Evolutionary conservation across 2,329 filamentous ascomycete genomes (phyloP), one percentile per base, ranked within the genome.

Genomic region (Decorospora gaudefroyi): DNA sequence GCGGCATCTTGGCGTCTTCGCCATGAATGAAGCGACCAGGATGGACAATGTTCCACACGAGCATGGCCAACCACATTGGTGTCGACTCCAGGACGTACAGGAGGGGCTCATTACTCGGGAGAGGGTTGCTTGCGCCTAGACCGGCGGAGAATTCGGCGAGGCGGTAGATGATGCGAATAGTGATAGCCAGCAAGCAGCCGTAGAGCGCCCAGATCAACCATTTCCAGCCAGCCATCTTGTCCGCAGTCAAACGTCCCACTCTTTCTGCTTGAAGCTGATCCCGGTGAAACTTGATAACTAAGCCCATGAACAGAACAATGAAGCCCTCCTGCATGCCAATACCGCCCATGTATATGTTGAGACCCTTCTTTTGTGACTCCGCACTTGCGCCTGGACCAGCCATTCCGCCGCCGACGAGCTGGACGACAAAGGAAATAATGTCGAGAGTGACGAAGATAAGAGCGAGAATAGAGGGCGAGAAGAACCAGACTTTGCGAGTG

Each of bases 41-140:
- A 15, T 45, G 52, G 7, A 52, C 42, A 12, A 55, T 31, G 31
- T 53, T 57, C 50, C 49, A 55, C 18, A 62, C 42, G 0, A 62
- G 7, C 15, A 61, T 44, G 6, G 56, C 57, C 13, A 82, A 37
- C 38, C 78, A 69, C 76, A 84, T 83, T 3, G 81, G 79, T 2
- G 77, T 59, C 1, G 78, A 78, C 58, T 84, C 80, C 49, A 72
- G 76, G 2, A 64, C 61, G 48, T 78, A 80, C 25, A 76, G 71
- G 55, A 79, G 83, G 4, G 59, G 72, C 57, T 83, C 79, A 51
- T 79, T 71, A 30, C 63, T 72, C 1, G 77, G 72, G 19, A 79
- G 67, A 0, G 69, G 66, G 57, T 77, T 78, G 21, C 65, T 53
- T n/a, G 42, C 10, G 32, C 62, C 62, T 23, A 76, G 53, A 18